Base-by-base conservation (phyloP, 805 yeast genomes). In the Metschnikowia sp. region DNA sequence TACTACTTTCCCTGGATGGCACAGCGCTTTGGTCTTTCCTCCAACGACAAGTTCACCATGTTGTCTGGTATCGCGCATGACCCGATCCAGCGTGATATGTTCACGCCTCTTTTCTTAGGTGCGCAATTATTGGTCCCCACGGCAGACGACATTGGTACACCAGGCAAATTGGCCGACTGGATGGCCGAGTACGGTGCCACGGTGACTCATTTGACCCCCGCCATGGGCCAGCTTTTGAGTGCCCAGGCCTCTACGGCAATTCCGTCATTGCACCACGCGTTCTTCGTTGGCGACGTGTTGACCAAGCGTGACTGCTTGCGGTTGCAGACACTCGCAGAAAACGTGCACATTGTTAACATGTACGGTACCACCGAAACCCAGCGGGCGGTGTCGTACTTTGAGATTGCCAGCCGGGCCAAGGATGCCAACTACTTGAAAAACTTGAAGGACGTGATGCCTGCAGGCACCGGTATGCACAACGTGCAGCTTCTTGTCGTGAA, bases 1-100 rank as follows among this genome's bases (percentile, higher is more conserved):
- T 94, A 94, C 73, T 94, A 94, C 70, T 94, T 94, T 79, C 96
- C 96, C 33, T 94, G 99, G 99, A 94, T 94, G 99, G 77, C 97
- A 15, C 69, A 88, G 66, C 79, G 84, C 39, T 94, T 94, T 61
- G 81, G 83, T 32, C 77, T 94, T 35, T 77, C 86, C 36, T 85
- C 79, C 45, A 77, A 82, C 32, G 99, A 95, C 67, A 86, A 76
- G 61, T 94, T 94, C 74, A 94, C 99, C 18, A 94, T 94, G 99
- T 78, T 94, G 51, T 87, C 96, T 8, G 99, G 99, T 61, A 94
- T 94, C 65, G 99, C 99, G 0, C 99, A 94, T 66, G 99, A 94
- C 69, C 99, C 99, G 10, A 92, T 94, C 53, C 99, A 94, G 74
- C 86, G 99, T 75, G 99, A 94, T 69, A 94, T 94, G 86, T 94